Evolutionary conservation across 306 rosid genomes (phyloP).

Genomic region (Trichosanthes cucumerina): DNA sequence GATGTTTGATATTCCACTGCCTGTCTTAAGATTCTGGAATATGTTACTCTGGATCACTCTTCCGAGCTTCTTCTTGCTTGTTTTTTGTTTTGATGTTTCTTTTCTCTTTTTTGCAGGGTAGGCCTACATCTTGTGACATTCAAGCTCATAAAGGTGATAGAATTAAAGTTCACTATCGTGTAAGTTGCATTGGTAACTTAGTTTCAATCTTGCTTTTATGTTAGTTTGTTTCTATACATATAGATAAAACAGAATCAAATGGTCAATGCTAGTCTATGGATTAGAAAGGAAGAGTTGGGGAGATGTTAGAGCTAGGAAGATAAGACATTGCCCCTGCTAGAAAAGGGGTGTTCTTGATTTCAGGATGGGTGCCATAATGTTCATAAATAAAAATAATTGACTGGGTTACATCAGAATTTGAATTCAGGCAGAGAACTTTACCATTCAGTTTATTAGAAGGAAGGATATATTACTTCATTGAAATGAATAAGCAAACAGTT

Average conservation of each 20-base stretch:
- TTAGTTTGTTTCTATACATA: background rate
- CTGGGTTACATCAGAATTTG: background rate
- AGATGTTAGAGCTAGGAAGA: background rate
- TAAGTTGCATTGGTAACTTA: slow-evolving; percentile 26
- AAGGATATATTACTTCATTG: background rate
- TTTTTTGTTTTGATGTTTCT: background rate
- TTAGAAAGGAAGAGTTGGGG: background rate
- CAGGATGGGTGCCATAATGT: background rate
- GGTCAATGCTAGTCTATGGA: background rate
- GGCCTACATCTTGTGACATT: slow-evolving; percentile 69
- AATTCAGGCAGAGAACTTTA: background rate
- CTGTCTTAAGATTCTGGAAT: background rate
- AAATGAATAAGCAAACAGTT: background rate
- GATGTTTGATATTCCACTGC: background rate
- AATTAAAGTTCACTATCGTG: slow-evolving; percentile 90
- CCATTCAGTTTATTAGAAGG: background rate
- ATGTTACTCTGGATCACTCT: background rate
- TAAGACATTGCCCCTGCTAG: background rate
- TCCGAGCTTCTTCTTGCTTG: background rate
- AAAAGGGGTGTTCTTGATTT: background rate
- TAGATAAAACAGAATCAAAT: background rate
- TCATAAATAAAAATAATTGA: background rate
- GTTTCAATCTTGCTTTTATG: background rate
- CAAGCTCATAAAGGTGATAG: slow-evolving; percentile 89
- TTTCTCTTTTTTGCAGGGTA: slow-evolving; percentile 43